phyloP scores from a whole-genome alignment of 441 rosid species.

The Mallotus japonicus region DNA sequence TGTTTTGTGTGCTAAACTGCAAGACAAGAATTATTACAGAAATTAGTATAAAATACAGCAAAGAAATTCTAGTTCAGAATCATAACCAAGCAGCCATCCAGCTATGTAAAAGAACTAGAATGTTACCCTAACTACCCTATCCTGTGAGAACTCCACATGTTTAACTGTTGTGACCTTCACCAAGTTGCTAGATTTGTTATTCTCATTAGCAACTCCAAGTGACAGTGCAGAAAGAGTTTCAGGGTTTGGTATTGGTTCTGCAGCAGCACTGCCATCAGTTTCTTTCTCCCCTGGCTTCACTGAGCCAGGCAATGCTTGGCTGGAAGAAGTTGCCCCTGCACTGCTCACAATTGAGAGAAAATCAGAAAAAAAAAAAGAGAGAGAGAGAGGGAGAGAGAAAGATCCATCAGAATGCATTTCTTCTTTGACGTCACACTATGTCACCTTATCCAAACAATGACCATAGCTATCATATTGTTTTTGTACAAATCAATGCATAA shows the following conservation, averaged over 20 bases:
- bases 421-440: background rate
- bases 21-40: constrained; percentile 12
- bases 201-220: constrained; percentile 28
- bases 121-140: constrained; percentile 43
- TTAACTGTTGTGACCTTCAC: constrained; percentile 38
- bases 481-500: background rate
- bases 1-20: constrained; percentile 42
- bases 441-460: background rate
- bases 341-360: constrained; percentile 27
- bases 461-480: background rate
- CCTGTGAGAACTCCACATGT: constrained; percentile 33
- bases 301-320: constrained; percentile 40
- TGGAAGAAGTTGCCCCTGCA: constrained; percentile 36
- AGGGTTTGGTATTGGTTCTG: constrained; percentile 23
- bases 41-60: background rate
- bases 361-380: background rate
- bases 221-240: constrained; percentile 31
- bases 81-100: constrained; percentile 13
- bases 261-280: constrained; percentile 31
- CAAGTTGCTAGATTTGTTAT: constrained; percentile 36
- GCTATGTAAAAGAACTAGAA: constrained; percentile 17
- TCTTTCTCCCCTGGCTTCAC: constrained; percentile 31
- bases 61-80: constrained; percentile 14
- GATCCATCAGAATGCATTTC: background rate
- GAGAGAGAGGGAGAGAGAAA: background rate